phyloP scores from a whole-genome alignment of 345 rosid species.

The Ceriops decandra region DNA sequence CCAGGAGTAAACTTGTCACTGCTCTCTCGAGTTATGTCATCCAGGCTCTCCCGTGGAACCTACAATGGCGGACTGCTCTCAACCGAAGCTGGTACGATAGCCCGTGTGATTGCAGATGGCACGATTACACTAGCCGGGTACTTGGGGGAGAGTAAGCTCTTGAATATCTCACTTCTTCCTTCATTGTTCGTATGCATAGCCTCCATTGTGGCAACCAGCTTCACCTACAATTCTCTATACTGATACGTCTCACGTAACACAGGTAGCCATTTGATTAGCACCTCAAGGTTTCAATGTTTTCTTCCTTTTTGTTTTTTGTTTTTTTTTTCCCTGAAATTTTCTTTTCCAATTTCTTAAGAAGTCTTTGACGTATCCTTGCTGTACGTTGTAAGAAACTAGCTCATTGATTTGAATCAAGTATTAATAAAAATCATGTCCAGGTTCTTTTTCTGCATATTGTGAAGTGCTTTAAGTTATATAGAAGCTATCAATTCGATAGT shows the following conservation, averaged over 20 bases:
- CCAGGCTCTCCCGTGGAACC: conserved; percentile 92
- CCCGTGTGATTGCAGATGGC: conserved; percentile 87
- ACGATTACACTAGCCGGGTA: conserved; percentile 91
- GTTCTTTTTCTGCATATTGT: too few relatives aligned
- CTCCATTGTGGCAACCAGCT: conserved; percentile 83
- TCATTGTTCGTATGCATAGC: conserved; percentile 65
- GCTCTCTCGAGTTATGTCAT: conserved; percentile 94
- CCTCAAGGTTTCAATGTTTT: background rate
- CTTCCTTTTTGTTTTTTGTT: background rate
- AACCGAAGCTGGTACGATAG: conserved; percentile 94
- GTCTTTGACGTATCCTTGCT: too few relatives aligned
- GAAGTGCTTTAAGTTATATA: too few relatives aligned
- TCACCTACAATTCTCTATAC: conserved; percentile 92
- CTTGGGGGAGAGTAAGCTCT: conserved; percentile 64
- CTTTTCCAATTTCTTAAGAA: too few relatives aligned
- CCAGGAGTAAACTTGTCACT: conserved; percentile 88
- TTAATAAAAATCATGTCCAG: too few relatives aligned
- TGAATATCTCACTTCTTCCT: conserved; percentile 86
- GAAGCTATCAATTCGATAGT: too few relatives aligned
- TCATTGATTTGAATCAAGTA: too few relatives aligned
- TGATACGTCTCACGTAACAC: conserved; percentile 19
- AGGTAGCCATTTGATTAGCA: background rate
- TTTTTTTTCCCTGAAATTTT: background rate
- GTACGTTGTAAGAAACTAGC: too few relatives aligned
- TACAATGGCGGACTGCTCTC: conserved; percentile 94